phyloP scores from a whole-genome alignment of 2,329 filamentous ascomycete species.

The Xylariaceae sp. region DNA sequence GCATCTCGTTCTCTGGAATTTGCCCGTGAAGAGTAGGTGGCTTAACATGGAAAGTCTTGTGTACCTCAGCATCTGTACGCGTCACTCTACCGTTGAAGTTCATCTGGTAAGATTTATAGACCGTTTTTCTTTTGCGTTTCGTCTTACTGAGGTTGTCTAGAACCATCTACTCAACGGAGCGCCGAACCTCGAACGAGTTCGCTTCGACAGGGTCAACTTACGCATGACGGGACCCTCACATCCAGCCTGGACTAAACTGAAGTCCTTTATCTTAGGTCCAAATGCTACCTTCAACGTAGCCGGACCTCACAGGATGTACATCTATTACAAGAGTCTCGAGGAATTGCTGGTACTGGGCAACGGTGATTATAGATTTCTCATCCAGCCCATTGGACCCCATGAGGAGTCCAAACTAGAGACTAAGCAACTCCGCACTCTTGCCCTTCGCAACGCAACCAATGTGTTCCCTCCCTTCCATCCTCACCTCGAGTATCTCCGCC shows the following conservation, averaged over 20 bases:
- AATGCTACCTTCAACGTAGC: no score
- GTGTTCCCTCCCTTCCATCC: background rate
- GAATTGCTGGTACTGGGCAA: constrained; percentile 8
- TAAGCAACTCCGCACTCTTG: constrained; percentile 18
- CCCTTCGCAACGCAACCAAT: constrained; percentile 1
- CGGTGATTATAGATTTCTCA: no score
- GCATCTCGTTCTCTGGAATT: constrained; percentile 4
- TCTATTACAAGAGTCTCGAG: constrained; percentile 2
- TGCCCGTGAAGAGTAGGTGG: background rate
- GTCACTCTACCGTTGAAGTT: background rate
- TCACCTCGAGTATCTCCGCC: constrained; percentile 7
- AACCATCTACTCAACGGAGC: constrained; percentile 10
- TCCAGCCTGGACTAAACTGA: constrained; percentile 15
- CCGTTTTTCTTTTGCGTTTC: background rate
- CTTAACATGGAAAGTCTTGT: constrained; percentile 19
- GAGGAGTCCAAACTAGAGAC: no score
- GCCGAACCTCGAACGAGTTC: constrained; percentile 27
- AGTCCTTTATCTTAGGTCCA: background rate
- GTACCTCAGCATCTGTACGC: constrained; percentile 14
- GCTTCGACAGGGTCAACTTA: constrained; percentile 18
- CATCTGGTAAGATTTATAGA: constrained; percentile 19
- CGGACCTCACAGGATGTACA: no score
- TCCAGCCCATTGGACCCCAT: no score
- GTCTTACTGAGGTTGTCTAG: constrained; percentile 17
- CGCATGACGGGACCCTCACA: constrained; percentile 6